These are phyloP conservation scores for Eucalyptus pauciflora DNA, from an alignment of 345 rosid species.

Conservation along the genomic window DNA sequence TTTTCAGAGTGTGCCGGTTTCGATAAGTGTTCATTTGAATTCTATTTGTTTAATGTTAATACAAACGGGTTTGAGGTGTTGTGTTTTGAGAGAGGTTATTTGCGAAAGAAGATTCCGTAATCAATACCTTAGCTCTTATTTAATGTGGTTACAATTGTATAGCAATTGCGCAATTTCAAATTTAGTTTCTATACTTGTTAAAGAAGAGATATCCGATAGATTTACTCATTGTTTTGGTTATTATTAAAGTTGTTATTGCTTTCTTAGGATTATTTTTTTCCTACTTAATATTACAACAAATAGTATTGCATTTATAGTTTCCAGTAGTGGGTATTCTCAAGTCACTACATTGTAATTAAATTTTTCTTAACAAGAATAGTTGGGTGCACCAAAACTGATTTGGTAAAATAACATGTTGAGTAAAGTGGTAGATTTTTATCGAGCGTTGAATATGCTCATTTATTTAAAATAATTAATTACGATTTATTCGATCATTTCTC, in stretches of 20 bases:
- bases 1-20: rapidly evolving
- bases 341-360: neutral
- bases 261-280: neutral
- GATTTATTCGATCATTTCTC: neutral
- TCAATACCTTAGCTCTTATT: neutral
- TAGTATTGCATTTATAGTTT: neutral
- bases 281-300: too few relatives aligned
- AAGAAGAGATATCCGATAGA: neutral
- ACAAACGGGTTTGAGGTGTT: rapidly evolving
- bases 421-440: neutral
- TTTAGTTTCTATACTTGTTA: too few relatives aligned
- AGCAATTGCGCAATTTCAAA: neutral
- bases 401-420: neutral
- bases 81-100: too few relatives aligned
- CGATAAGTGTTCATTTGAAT: rapidly evolving
- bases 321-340: neutral
- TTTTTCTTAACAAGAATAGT: neutral
- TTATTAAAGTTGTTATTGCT: neutral
- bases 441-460: rapidly evolving
- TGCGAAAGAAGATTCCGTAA: neutral
- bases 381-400: neutral
- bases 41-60: too few relatives aligned
- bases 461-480: neutral
- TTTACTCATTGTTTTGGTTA: neutral
- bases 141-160: neutral